phyloP scores from a whole-genome alignment of 176 grass and related monocot genomes.

The Zizania latifolia region DNA sequence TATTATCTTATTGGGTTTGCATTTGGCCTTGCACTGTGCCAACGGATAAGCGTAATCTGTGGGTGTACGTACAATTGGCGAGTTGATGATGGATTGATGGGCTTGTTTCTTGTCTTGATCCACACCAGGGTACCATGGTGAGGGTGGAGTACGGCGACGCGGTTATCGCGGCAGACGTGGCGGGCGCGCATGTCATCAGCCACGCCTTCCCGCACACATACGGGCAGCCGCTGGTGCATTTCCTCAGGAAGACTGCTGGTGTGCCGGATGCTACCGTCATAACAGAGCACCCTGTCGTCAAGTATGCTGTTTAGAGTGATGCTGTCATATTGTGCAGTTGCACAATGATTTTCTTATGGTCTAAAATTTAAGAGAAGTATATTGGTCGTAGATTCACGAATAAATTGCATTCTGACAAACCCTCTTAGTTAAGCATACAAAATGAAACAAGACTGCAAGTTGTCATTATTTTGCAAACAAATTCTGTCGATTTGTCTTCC shows the following conservation, averaged over 20 bases:
- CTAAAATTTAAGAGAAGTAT: not conserved
- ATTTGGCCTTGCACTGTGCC: not conserved
- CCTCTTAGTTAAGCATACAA: not conserved
- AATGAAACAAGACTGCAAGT: not conserved
- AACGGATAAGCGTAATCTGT: not conserved
- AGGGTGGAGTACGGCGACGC: conserved; percentile 60
- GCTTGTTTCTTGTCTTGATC: not conserved
- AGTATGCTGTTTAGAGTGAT: conserved; percentile 23
- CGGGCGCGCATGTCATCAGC: conserved; percentile 54
- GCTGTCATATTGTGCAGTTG: not conserved
- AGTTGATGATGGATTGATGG: not conserved
- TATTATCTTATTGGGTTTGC: not conserved
- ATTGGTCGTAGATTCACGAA: not conserved
- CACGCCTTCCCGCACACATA: conserved; percentile 62
- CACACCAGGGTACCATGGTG: conserved; percentile 60
- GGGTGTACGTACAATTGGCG: not conserved
- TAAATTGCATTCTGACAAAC: not conserved
- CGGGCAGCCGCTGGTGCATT: conserved; percentile 60
- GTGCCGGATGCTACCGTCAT: conserved; percentile 51
- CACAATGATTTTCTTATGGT: no score
- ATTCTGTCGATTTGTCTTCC: not conserved
- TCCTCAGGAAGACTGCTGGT: conserved; percentile 43
- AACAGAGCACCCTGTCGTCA: conserved; percentile 46
- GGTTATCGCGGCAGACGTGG: conserved; percentile 44
- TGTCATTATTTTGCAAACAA: not conserved